Base-by-base conservation (phyloP, 129 eudicot species). In the Tagetes patula region DNA sequence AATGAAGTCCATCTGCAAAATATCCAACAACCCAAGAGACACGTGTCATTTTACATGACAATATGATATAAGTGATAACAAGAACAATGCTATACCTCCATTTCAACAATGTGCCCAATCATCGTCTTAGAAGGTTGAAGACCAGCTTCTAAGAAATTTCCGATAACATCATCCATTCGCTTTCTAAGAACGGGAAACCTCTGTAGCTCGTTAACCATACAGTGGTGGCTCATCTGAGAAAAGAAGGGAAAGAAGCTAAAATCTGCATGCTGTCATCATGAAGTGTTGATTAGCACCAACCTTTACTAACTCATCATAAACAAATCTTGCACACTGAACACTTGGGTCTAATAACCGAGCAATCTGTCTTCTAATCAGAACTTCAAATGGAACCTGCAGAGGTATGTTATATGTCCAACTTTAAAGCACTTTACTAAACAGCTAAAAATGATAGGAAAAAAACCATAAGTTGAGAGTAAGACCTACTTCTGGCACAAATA, bases 311-410 rank as follows among this genome's bases (percentile, higher is more conserved):
- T 95, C 99, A 71, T 95, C 97, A 39, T 88, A 95, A 45, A 95
- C 85, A 70, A 95, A 95, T 78, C 97, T 88, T 41, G 99, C 97
- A 86, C 99, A 95, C 48, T 95, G 99, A 60, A 95, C 91, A 82
- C 99, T 95, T n/a, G 97, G 99, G 76, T 95, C 99, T 75, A 95
- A 70, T 72, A 95, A 71, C 31, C 97, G 98, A 65, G 96, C 92
- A 64, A 94, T 90, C 56, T 94, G 96, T 75, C 96, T 86, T 74
- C 97, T 85, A 68, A 95, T 70, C 71, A 95, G 97, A 78, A 90
- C 96, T 85, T 90, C 99, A 90, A 95, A 95, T 5, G 99, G 99
- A 67, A 90, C 85, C 99, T 90, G 75, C 74, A 78, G 11, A 77
- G n/a, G 50, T 53, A 70, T 20, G 50, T 72, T 40, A 54, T 37